Base-by-base conservation (phyloP, 257 asterid species). In the Forsythia suspensa region DNA sequence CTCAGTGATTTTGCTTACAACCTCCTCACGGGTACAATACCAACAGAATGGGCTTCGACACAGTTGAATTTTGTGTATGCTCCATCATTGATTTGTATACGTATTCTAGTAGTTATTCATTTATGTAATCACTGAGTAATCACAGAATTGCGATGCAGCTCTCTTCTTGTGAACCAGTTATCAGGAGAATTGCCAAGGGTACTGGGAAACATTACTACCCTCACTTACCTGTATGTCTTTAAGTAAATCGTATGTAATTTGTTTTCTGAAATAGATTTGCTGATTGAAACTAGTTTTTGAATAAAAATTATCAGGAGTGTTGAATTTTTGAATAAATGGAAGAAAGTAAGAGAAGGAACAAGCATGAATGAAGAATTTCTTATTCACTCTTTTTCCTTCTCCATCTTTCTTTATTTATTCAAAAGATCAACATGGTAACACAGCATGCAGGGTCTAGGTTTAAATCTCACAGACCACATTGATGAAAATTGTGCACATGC, bases 1-100 rank as follows among this genome's bases (percentile, higher is more conserved):
- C 81, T 61, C 90, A 95, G 99, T 80, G 99, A 95, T 85, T 82
- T 95, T 81, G 97, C 98, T 48, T 95, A 87, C 86, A 95, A 95
- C 83, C 91, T 89, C 78, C 90, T 95, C 79, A 83, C 76, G 5
- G 97, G 97, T 48, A 84, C 94, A 57, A 92, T 95, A 86, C 99
- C 99, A 55, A 52, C 77, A 71, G 94, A 92, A 84, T 95, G 99
- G 99, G 91, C 92, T 76, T 88, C 91, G 2, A 82, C 80, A 20
- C 86, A 81, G 82, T 84, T 95, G 82, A 84, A 38, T 57, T 87
- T 10, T 72, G 88, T 93, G 99, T 95, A 95, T 37, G 80, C 72
- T 77, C 52, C 55, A 7, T 77, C 66, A 21, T 44, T 51, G 74
- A 36, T 52, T 20, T 66, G 29, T 78, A 48, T 52, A 40, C 63